Base-by-base conservation (phyloP, 2,329 filamentous ascomycete genomes). In the Alternaria sp. region DNA sequence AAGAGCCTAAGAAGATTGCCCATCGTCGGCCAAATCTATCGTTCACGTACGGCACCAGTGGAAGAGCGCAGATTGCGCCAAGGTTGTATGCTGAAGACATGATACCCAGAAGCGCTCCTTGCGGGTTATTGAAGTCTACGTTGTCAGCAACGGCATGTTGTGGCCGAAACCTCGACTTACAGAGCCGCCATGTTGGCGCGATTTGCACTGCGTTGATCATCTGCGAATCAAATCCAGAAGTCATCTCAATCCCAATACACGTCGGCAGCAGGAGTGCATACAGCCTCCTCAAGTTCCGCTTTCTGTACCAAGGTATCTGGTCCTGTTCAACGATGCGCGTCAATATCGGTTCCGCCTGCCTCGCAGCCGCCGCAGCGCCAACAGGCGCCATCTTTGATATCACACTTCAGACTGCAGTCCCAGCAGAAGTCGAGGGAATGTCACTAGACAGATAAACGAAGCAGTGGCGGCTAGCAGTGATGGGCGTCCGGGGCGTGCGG, bases 61-160 rank as follows among this genome's bases (percentile, higher is more conserved):
- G 80, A 15, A 80, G 79, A 55, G 76, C 74, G 40, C 69, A 73
- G 25, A 81, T 74, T 49, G 77, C 76, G 43, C 79, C 79, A 28
- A 82, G 78, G 56, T 79, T 77, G 69, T 82, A 82, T 43, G 81
- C 78, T n/a, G 81, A 78, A 57, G 81, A 83, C 61, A 84, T 78
- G 21, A 84, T 76, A n/a, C 74, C 74, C 10, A 83, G 72, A 47
- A 78, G 75, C 12, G 78, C 73, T 36, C 81, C 81, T 46, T 59
- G 66, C 36, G 76, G 81, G 15, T 79, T 26, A 10, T 73, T 59
- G 61, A 76, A 75, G 61, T 71, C 74, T 76, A 25, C 13, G 13
- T 52, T 13, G 28, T 52, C 15, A 52, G 49, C 28, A 36, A 62
- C 4, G 15, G 36, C 21, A 47, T 11, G 23, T 19, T 23, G 26